Evolutionary conservation across 2,329 filamentous ascomycete species (phyloP).

Genomic region (Phyllosticta citriasiana): DNA sequence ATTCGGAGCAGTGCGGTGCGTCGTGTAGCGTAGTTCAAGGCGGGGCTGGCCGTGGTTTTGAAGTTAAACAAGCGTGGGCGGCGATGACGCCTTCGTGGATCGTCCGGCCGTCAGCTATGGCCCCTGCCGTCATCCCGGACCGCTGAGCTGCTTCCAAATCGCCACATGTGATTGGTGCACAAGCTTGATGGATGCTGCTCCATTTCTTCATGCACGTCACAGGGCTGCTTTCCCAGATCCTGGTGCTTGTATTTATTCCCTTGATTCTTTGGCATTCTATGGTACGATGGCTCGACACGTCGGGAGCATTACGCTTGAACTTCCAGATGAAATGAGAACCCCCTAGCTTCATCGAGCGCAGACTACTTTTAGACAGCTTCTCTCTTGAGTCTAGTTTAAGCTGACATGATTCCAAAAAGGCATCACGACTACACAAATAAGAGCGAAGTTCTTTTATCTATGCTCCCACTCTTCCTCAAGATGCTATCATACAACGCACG

Average conservation of each 20-base stretch:
- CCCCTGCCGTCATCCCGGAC: neutral
- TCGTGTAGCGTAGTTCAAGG: neutral
- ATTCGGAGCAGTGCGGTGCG: neutral
- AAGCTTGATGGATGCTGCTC: neutral
- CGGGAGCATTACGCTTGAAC: too few relatives aligned
- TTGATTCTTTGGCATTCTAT: too few relatives aligned
- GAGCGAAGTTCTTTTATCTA: neutral
- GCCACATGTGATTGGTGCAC: neutral
- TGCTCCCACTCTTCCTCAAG: neutral
- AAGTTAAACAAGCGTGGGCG: neutral
- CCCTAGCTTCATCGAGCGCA: too few relatives aligned
- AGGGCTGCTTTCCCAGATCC: neutral
- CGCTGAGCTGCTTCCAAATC: neutral
- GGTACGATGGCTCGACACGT: too few relatives aligned
- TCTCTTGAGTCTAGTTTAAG: too few relatives aligned
- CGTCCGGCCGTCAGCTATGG: neutral
- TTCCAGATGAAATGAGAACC: too few relatives aligned
- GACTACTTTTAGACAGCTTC: too few relatives aligned
- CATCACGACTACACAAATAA: neutral
- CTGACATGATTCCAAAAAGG: too few relatives aligned
- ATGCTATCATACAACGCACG: neutral
- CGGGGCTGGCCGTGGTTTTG: conserved; percentile 7
- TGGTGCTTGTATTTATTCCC: too few relatives aligned
- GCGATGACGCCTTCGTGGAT: conserved; percentile 10
- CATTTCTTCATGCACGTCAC: neutral